phyloP scores from a whole-genome alignment of 2,329 filamentous ascomycete genomes.

The Dactylellina parvicollis region DNA sequence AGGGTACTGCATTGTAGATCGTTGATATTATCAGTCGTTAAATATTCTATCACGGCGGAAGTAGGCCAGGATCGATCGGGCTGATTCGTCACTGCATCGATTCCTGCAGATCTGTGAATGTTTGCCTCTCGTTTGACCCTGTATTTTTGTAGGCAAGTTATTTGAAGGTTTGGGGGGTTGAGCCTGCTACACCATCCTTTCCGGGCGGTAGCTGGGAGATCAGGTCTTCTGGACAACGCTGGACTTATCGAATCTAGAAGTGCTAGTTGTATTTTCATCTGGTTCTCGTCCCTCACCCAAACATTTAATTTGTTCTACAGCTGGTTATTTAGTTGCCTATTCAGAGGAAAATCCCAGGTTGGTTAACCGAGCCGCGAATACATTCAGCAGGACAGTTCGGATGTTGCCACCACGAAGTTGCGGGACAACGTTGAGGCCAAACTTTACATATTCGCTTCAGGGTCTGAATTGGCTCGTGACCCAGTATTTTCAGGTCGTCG shows the following conservation, averaged over 20 bases:
- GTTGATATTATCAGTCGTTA: background rate
- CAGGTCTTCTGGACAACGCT: background rate
- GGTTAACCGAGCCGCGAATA: slow-evolving; percentile 42
- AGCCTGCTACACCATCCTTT: slow-evolving; percentile 20
- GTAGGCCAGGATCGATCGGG: slow-evolving; percentile 8
- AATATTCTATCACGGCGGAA: background rate
- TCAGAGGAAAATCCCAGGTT: slow-evolving; percentile 15
- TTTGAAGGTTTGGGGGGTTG: background rate
- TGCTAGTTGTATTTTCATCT: slow-evolving; percentile 1
- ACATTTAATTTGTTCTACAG: slow-evolving; percentile 31
- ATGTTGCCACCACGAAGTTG: slow-evolving; percentile 7
- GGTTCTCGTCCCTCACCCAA: slow-evolving; percentile 30
- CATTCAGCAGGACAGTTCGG: slow-evolving; percentile 39
- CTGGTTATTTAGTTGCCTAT: slow-evolving; percentile 42
- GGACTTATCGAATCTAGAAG: slow-evolving; percentile 28
- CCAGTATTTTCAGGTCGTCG: background rate
- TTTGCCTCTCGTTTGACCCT: slow-evolving; percentile 13
- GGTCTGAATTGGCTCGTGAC: slow-evolving; percentile 26
- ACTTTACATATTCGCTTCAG: background rate
- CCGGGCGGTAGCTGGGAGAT: slow-evolving; percentile 24
- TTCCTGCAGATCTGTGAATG: slow-evolving; percentile 10
- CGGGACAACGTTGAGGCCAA: background rate
- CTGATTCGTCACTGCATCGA: slow-evolving; percentile 3
- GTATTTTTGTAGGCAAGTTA: slow-evolving; percentile 9
- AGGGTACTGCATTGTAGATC: background rate